phyloP scores from a whole-genome alignment of 2,329 filamentous ascomycete species.

The Ophiostoma sp. region DNA sequence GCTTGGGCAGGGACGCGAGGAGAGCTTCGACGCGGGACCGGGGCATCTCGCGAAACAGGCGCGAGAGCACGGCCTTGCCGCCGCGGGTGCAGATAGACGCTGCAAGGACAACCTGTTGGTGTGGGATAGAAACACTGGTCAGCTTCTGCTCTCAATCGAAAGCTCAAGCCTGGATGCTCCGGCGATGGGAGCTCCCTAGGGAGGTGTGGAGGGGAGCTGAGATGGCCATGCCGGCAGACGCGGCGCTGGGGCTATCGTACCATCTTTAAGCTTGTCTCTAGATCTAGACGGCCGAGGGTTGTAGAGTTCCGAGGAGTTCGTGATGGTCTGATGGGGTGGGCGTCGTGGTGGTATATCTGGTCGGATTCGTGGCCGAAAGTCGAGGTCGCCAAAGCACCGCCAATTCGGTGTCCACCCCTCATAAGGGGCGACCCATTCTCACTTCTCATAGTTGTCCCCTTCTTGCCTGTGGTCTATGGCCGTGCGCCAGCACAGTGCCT shows the following conservation, averaged over 20 bases:
- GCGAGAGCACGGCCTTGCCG: conserved; percentile 95
- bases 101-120: conserved; percentile 81
- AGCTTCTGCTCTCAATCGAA: background rate
- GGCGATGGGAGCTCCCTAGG: conserved; percentile 13
- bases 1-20: conserved; percentile 94
- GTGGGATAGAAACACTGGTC: background rate
- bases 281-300: background rate
- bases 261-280: conserved; percentile 19
- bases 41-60: conserved; percentile 97
- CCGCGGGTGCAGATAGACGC: conserved; percentile 98
- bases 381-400: conserved; percentile 20
- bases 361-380: conserved; percentile 19
- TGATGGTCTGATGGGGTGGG: background rate
- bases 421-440: conserved; percentile 25
- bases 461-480: conserved; percentile 23
- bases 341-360: conserved; percentile 7
- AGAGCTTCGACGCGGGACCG: conserved; percentile 94
- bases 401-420: conserved; percentile 24
- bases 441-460: conserved; percentile 26
- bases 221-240: background rate
- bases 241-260: conserved; percentile 11
- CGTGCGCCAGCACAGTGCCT: conserved; percentile 21
- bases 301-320: conserved; percentile 4
- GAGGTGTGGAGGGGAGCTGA: background rate
- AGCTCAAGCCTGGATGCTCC: background rate